A percentile compares a stretch with the other conserved stretches of the same genome.
Conservation (phyloP, 2,329 filamentous ascomycete genomes). For the Venturia carpophila region DNA sequence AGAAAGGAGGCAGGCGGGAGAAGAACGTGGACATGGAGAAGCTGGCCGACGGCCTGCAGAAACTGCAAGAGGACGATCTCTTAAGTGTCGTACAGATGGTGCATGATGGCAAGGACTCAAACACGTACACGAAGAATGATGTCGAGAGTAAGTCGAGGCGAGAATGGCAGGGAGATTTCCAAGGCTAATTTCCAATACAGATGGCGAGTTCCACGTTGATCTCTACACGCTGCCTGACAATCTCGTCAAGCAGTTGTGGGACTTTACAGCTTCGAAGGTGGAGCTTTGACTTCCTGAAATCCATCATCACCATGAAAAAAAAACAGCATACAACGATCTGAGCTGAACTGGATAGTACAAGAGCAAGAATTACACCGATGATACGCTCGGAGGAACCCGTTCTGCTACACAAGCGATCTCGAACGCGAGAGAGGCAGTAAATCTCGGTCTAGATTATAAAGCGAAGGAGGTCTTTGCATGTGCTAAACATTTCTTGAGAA, state of each 20-base stretch:
- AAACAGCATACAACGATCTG: not conserved
- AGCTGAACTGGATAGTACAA: not conserved
- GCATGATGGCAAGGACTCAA: conserved; percentile 88
- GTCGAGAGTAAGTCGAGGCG: conserved; percentile 67
- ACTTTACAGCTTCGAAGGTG: conserved; percentile 55
- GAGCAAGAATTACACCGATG: not conserved
- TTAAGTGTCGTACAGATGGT: conserved; percentile 96
- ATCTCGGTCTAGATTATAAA: not conserved
- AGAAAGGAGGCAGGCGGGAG: conserved; percentile 67
- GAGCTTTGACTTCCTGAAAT: conserved; percentile 25
- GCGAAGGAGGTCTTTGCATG: not conserved
- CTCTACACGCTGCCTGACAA: conserved; percentile 91
- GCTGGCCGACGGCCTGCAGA: conserved; percentile 82
- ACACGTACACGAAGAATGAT: conserved; percentile 96
- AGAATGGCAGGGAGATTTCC: not conserved
- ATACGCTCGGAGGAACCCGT: not conserved
- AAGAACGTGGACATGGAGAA: conserved; percentile 84
- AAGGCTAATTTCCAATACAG: conserved; percentile 36
- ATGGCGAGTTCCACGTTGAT: conserved; percentile 96
- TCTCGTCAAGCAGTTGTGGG: conserved; percentile 91
- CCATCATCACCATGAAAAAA: not conserved
- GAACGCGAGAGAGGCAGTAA: not conserved
- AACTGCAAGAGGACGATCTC: conserved; percentile 85
- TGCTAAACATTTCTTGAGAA: not conserved
- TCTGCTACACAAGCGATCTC: not conserved